These are phyloP conservation scores for Hypericum perforatum DNA, from an alignment of 345 rosid species.

Conservation along the genomic window DNA sequence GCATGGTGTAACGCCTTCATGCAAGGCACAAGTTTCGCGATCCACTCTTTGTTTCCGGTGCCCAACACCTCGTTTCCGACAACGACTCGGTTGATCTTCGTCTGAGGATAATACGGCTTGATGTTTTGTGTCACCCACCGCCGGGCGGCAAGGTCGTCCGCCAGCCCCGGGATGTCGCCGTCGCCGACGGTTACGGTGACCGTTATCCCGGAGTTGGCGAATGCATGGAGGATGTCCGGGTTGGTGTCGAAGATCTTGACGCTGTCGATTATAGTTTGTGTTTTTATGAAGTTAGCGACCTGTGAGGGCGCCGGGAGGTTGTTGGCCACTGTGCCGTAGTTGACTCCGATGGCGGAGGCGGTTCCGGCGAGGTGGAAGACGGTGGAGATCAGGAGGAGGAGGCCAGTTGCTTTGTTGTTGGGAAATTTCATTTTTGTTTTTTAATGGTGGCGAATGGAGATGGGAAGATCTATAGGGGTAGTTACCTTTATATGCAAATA, in stretches of 20 bases:
- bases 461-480: no score
- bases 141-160: slow-evolving; percentile 15
- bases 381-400: slow-evolving; percentile 25
- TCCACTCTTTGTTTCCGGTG: slow-evolving; percentile 9
- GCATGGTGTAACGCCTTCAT: slow-evolving; percentile 15
- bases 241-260: slow-evolving; percentile 60
- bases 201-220: slow-evolving; percentile 26
- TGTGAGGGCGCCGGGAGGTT: slow-evolving; percentile 66
- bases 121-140: slow-evolving; percentile 17
- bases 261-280: slow-evolving; percentile 50
- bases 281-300: slow-evolving; percentile 59
- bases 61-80: slow-evolving; percentile 25
- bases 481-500: no score
- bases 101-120: slow-evolving; percentile 19
- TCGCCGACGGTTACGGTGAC: slow-evolving; percentile 18
- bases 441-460: no score
- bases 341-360: slow-evolving; percentile 51
- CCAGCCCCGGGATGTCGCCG: slow-evolving; percentile 1
- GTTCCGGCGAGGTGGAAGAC: slow-evolving; percentile 29
- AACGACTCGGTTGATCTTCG: slow-evolving; percentile 21
- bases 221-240: slow-evolving; percentile 61
- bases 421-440: no score
- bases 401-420: background rate
- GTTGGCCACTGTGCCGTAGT: slow-evolving; percentile 69
- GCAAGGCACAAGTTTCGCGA: slow-evolving; percentile 15